Base-by-base conservation (phyloP, 352 stramenopile species). In the Pythium brassicae region DNA sequence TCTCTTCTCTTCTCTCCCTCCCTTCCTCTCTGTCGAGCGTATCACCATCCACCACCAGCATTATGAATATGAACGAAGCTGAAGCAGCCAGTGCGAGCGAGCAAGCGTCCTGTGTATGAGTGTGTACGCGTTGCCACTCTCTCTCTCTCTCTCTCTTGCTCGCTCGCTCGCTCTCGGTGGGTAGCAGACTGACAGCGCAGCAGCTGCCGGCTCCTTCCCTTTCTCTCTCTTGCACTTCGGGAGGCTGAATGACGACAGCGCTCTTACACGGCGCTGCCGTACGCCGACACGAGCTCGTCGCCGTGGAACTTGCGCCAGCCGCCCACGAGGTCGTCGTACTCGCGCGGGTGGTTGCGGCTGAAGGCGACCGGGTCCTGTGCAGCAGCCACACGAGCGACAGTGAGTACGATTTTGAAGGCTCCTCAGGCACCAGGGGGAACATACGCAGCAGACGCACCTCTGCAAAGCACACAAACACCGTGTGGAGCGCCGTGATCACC, bases 401-500 rank as follows among this genome's bases (percentile, higher is more conserved):
- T 25, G 15, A 49, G 22, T 17, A n/a, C n/a, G n/a, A n/a, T n/a
- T n/a, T n/a, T 45, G 8, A 9, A 12, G 17, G 10, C 15, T 45
- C 39, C 0, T 44, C 39, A 35, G 39, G n/a, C 39, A 44, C 39
- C 15, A 45, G 17, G 14, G n/a, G 2, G 55, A 58, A 19, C 53
- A 51, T 6, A 22, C 43, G 26, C n/a, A 40, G 22, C 40, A 10
- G 17, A 34, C 66, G 19, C 69, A 89, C 78, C 79, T 94, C 84
- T 23, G 84, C 84, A 64, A 94, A 94, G 67, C 84, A 94, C 45
- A 94, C 84, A 61, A 94, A 94, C 20, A 94, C 68, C 34, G 84
- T 94, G 72, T 94, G 84, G 7, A 94, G 76, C 54, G 80, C 78
- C 25, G 84, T 86, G 50, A 92, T 87, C 45, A 94, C 74, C 46